Evolutionary conservation across 2,329 filamentous ascomycete species (phyloP).

Genomic region (Trichoderma harzianum): DNA sequence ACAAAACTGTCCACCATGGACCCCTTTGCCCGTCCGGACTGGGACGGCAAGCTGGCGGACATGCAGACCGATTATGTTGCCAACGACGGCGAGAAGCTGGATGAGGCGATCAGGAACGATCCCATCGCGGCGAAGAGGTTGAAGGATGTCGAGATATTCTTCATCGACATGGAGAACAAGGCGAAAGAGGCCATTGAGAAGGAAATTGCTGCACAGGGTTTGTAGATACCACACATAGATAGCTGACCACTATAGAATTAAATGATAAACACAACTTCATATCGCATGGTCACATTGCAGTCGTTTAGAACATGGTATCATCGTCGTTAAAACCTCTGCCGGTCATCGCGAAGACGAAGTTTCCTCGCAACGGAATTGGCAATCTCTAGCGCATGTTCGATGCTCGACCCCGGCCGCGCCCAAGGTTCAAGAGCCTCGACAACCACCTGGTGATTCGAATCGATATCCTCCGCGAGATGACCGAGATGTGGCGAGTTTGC

Average conservation of each 20-base stretch:
- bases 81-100: slow-evolving; percentile 33
- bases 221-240: neutral
- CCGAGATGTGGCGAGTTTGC: slow-evolving; percentile 20
- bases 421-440: slow-evolving; percentile 19
- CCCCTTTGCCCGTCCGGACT: slow-evolving; percentile 35
- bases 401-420: slow-evolving; percentile 20
- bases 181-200: slow-evolving; percentile 28
- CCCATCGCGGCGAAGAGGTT: slow-evolving; percentile 32
- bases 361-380: slow-evolving; percentile 14
- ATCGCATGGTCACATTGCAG: neutral
- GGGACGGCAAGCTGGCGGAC: slow-evolving; percentile 36
- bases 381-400: slow-evolving; percentile 19
- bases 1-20: slow-evolving; percentile 36
- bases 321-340: neutral
- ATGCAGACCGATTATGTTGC: slow-evolving; percentile 43
- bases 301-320: neutral
- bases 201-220: slow-evolving; percentile 15
- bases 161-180: slow-evolving; percentile 33
- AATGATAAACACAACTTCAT: neutral
- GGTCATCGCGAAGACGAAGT: slow-evolving; percentile 1
- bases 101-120: slow-evolving; percentile 35
- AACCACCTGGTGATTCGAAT: slow-evolving; percentile 6
- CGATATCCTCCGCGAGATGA: slow-evolving; percentile 17
- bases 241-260: neutral
- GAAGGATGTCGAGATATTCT: slow-evolving; percentile 35